These are phyloP conservation scores for Torulaspora pretoriensis DNA, from an alignment of 1,139 yeast species.

Conservation along the genomic window DNA sequence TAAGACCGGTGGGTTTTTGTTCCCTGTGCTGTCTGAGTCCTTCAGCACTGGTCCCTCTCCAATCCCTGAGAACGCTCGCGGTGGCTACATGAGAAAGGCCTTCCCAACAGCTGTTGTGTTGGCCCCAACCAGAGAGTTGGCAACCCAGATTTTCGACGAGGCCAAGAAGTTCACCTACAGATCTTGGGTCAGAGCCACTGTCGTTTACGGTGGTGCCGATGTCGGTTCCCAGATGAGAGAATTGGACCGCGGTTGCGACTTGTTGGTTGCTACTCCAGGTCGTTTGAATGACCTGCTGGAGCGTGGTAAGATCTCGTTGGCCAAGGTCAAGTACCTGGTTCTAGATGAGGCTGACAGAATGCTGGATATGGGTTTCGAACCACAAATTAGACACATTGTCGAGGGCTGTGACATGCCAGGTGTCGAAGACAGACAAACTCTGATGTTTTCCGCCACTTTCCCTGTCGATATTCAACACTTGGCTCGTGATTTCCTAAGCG, in stretches of 20 bases:
- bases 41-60: slow-evolving; percentile 85
- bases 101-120: slow-evolving; percentile 91
- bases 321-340: slow-evolving; percentile 87
- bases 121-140: slow-evolving; percentile 99
- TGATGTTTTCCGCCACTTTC: slow-evolving; percentile 98
- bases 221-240: slow-evolving; percentile 82
- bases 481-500: slow-evolving; percentile 95
- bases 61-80: slow-evolving; percentile 41
- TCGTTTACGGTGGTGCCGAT: slow-evolving; percentile 98
- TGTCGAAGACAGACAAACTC: slow-evolving; percentile 86
- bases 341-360: slow-evolving; percentile 99
- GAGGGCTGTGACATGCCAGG: slow-evolving; percentile 97
- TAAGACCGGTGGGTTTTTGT: slow-evolving; percentile 98
- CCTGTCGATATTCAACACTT: slow-evolving; percentile 95
- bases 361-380: slow-evolving; percentile 99
- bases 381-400: slow-evolving; percentile 96
- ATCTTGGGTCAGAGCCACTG: slow-evolving; percentile 97
- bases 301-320: slow-evolving; percentile 87
- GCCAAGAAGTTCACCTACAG: slow-evolving; percentile 94
- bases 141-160: slow-evolving; percentile 93
- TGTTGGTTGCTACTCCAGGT: slow-evolving; percentile 98
- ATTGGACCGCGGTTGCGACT: slow-evolving; percentile 90
- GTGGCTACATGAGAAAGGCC: slow-evolving; percentile 70
- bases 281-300: slow-evolving; percentile 93
- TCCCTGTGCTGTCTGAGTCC: slow-evolving; percentile 94